Base-by-base conservation (phyloP, 1,139 yeast species). In the Saccharomyces hybrid region DNA sequence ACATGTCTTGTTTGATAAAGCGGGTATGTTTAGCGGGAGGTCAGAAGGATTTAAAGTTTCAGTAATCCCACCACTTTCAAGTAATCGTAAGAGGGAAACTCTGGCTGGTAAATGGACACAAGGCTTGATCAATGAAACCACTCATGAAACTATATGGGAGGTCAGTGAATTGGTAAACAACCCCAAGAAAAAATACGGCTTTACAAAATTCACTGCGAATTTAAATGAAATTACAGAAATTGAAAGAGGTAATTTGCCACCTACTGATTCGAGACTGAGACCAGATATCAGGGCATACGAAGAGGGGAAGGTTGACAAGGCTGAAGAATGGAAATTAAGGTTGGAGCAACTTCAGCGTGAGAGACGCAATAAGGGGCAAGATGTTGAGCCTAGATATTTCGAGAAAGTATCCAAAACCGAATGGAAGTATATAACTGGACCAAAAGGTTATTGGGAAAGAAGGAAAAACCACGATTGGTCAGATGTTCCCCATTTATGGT, bases 231-330 rank as follows among this genome's bases (percentile, higher is more conserved):
- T 89, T 47, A 88, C 97, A 0, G 74, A 70, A 2, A 72, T 91
- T 30, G 97, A 89, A 67, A 68, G 78, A 41, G 85, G 76, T 11
- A 58, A 70, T 1, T 63, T 91, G 50, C 84, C 98, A 2, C 93
- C 91, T 5, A 88, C 95, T 0, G 99, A 93, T 68, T 87, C 97
- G 3, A 80, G 99, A 66, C 71, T 84, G 49, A 80, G 99, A 65
- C 98, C 97, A 0, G 99, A 93, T 70, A 81, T 89, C 65, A 74
- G 80, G 48, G 73, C 76, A 6, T 89, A 88, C 63, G 96, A 89
- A 64, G 66, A 77, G 25, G 95, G 95, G 2, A 73, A 82, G 20
- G 72, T 84, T 7, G 88, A 81, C 14, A 72, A 74, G 51, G 97
- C 98, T 0, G 97, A 91, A 66, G 63, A 60, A 1, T 62, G 81